phyloP scores from a whole-genome alignment of 1,139 yeast genomes.

The Blastobotrys raffinosifermentans region DNA sequence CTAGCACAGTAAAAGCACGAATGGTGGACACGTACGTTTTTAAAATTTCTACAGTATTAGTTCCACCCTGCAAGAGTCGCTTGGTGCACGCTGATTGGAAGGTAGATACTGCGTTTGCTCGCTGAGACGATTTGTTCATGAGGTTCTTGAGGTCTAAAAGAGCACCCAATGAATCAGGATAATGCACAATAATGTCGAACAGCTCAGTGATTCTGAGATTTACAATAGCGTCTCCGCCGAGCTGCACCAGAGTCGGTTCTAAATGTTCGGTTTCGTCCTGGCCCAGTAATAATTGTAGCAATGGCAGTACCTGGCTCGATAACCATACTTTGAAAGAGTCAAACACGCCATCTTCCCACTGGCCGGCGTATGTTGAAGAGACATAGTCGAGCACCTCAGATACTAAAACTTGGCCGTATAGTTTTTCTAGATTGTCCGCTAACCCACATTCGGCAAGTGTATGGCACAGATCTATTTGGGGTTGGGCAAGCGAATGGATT shows the following conservation, averaged over 20 bases:
- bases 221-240: slow-evolving; percentile 20
- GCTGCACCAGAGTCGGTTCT: slow-evolving; percentile 5
- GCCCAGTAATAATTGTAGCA: slow-evolving; percentile 10
- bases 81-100: slow-evolving; percentile 49
- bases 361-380: slow-evolving; percentile 9
- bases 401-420: slow-evolving; percentile 11
- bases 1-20: slow-evolving; percentile 66
- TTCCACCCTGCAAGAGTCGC: slow-evolving; percentile 70
- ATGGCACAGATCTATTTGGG: slow-evolving; percentile 5
- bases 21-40: slow-evolving; percentile 67
- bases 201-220: slow-evolving; percentile 52
- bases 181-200: slow-evolving; percentile 53
- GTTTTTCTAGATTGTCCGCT: slow-evolving; percentile 11
- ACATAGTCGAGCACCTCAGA: slow-evolving; percentile 11
- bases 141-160: slow-evolving; percentile 53
- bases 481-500: slow-evolving; percentile 10
- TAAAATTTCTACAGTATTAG: slow-evolving; percentile 71
- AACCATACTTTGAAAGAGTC: slow-evolving; percentile 16
- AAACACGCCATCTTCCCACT: slow-evolving; percentile 19
- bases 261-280: slow-evolving; percentile 7
- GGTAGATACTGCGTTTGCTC: slow-evolving; percentile 48
- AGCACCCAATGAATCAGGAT: slow-evolving; percentile 55
- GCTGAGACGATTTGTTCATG: slow-evolving; percentile 32
- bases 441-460: slow-evolving; percentile 12
- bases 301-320: slow-evolving; percentile 7